These are phyloP conservation scores for Lecanosticta acicola DNA, from an alignment of 2,329 filamentous ascomycete species.

Conservation along the genomic window DNA sequence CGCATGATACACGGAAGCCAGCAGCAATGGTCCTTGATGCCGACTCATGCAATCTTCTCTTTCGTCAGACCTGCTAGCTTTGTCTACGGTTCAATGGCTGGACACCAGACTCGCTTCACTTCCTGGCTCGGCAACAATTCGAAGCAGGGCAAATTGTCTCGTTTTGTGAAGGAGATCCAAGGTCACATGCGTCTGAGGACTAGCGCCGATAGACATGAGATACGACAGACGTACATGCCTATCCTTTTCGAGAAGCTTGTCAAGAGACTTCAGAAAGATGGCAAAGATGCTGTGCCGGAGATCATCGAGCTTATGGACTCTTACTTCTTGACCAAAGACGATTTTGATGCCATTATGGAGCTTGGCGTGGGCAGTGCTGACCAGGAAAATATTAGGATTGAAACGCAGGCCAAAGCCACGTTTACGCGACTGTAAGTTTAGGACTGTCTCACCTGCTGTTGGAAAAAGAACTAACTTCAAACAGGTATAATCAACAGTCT, in stretches of 20 bases:
- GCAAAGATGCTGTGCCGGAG: conserved; percentile 72
- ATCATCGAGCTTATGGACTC: conserved; percentile 96
- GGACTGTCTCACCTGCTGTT: background rate
- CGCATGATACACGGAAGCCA: conserved; percentile 97
- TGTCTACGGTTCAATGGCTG: conserved; percentile 67
- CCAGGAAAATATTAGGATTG: conserved; percentile 68
- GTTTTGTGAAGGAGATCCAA: conserved; percentile 88
- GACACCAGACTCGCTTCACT: conserved; percentile 68
- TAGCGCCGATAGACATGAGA: conserved; percentile 86
- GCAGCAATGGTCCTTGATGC: conserved; percentile 98
- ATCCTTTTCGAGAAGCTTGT: conserved; percentile 77
- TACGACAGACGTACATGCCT: conserved; percentile 90
- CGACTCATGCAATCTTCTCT: conserved; percentile 89
- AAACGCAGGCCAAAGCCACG: conserved; percentile 76
- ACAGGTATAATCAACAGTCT: conserved; percentile 74
- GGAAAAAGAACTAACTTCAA: conserved; percentile 17
- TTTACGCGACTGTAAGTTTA: conserved; percentile 78
- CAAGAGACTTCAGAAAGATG: conserved; percentile 66
- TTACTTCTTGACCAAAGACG: conserved; percentile 90
- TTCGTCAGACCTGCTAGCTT: conserved; percentile 89
- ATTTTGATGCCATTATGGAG: conserved; percentile 89
- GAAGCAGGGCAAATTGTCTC: conserved; percentile 67
- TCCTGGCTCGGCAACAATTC: conserved; percentile 94
- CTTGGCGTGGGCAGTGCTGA: conserved; percentile 81
- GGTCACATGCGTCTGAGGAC: conserved; percentile 91